Base-by-base conservation (phyloP, 2,329 filamentous ascomycete genomes). In the Aschersonia sp. region DNA sequence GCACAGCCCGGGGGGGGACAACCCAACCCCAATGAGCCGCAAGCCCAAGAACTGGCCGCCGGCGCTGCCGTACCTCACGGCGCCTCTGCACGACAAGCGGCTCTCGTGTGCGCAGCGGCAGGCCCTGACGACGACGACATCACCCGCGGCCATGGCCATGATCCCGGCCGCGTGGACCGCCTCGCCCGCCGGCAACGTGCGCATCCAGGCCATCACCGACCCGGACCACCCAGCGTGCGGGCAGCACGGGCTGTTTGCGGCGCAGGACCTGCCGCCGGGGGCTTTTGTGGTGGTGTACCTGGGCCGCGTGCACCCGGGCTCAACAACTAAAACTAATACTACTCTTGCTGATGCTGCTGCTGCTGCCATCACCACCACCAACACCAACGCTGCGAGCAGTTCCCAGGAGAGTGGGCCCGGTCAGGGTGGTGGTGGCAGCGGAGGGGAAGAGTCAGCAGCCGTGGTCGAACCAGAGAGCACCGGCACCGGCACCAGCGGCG, bases 281-380 rank as follows among this genome's bases (percentile, higher is more conserved):
- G 63, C 68, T 2, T 71, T 82, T 42, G 69, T 83, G 45, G 54
- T 83, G n/a, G 72, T 73, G 14, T 84, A 83, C 57, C 64, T 81
- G 4, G 80, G 80, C 5, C 63, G 74, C 12, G 65, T 79, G 44
- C 79, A 83, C 60, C 22, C 22, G 22, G 22, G 22, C 22, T 22
- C 22, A 22, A 22, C 22, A 22, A 22, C 22, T 22, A 22, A 22
- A 22, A 22, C 22, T 22, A 22, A 22, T 3, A 22, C 22, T 22
- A 22, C 22, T 22, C 22, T 22, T 22, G 22, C 22, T 22, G 22
- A 2, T 22, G 22, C 22, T 22, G 22, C 22, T 22, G 22, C 22
- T 22, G 22, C 22, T 22, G 22, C 22, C 22, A 22, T 22, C 22
- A 2, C 22, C 3, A 22, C 22, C 22, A 22, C 22, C 22, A 22